Evolutionary conservation across 2,329 filamentous ascomycete genomes (phyloP), one percentile per base, ranked within the genome.

Genomic region (Nemania bipapillata): DNA sequence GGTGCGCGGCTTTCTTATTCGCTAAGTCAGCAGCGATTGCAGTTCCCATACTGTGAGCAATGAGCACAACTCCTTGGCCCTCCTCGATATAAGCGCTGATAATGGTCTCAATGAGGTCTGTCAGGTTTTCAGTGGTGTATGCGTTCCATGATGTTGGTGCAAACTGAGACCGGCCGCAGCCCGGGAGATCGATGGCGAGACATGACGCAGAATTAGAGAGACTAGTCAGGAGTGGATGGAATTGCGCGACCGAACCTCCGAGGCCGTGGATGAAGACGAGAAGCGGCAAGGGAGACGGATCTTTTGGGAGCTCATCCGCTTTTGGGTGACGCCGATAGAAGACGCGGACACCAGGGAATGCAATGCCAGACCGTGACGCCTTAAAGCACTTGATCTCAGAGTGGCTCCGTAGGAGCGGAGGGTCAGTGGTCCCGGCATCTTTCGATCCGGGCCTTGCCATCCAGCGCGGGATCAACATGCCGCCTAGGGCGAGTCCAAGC

Each of bases 261-360:
- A 98, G 86, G 1, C 96, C 96, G 77, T 98, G 96, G 65, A 98
- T 85, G 77, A 96, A 97, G 50, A 98, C 94, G 3, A 98, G 83
- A 9, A 99, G 82, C 1, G 96, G 96, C 11, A 97, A 81, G 0
- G 92, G 90, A 0, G 87, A 86, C 1, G 93, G 92, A 69, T 89
- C 85, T 49, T 84, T 86, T 2, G 93, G 93, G 3, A 98, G 85
- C 78, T 96, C 92, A 68, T 90, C 87, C n/a, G 90, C 89, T 76
- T 97, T 93, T 22, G 90, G 87, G 80, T 97, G 96, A 63, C 88
- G 88, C 65, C 91, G 88, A 81, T 91, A 94, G 79, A 98, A 97
- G 50, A 94, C 90, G 65, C 95, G 89, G 70, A 98, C 86, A 35
- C 86, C 87, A 1, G 89, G 86, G 78, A 97, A 98, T 8, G 87